A percentile compares a stretch with the other conserved stretches of the same genome.
Conservation (phyloP, 108 stramenopile genomes). For the Mediolabrus comicus region DNA sequence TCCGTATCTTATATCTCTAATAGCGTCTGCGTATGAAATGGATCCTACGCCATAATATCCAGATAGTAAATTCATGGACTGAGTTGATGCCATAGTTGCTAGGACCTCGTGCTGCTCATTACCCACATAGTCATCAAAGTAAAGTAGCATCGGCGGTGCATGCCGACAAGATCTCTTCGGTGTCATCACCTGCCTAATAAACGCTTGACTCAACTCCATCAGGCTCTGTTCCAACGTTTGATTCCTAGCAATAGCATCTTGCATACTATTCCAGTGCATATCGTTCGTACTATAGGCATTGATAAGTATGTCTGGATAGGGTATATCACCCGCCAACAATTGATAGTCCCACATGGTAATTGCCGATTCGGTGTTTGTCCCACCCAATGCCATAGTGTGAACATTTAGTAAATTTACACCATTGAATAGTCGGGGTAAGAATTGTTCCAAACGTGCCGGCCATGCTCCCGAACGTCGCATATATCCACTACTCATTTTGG, state of each 20-base stretch:
- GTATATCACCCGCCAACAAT: conserved; percentile 58
- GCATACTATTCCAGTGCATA: conserved; percentile 69
- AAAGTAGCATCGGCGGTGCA: conserved; percentile 60
- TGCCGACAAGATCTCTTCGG: conserved; percentile 29
- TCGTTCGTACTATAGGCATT: conserved; percentile 85
- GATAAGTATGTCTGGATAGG: conserved; percentile 73
- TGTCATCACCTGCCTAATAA: conserved; percentile 55
- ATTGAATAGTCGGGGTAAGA: conserved; percentile 21
- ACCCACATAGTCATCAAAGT: conserved; percentile 81
- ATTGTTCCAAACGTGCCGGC: conserved; percentile 51
- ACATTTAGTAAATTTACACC: conserved; percentile 47
- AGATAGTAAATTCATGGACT: conserved; percentile 57
- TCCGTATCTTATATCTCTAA: conserved; percentile 73
- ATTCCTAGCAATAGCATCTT: conserved; percentile 43
- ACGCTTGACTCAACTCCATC: conserved; percentile 65
- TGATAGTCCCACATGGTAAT: conserved; percentile 71
- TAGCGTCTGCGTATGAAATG: conserved; percentile 72
- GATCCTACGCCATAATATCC: conserved; percentile 71
- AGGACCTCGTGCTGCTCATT: conserved; percentile 71
- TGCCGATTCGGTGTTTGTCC: conserved; percentile 74
- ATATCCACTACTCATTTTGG: conserved; percentile 32
- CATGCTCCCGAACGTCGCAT: conserved; percentile 64
- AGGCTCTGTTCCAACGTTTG: conserved; percentile 58
- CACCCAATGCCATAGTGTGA: conserved; percentile 69
- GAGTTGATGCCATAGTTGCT: conserved; percentile 57